phyloP scores from a whole-genome alignment of 2,329 filamentous ascomycete genomes.

The Cladosporium sp. region DNA sequence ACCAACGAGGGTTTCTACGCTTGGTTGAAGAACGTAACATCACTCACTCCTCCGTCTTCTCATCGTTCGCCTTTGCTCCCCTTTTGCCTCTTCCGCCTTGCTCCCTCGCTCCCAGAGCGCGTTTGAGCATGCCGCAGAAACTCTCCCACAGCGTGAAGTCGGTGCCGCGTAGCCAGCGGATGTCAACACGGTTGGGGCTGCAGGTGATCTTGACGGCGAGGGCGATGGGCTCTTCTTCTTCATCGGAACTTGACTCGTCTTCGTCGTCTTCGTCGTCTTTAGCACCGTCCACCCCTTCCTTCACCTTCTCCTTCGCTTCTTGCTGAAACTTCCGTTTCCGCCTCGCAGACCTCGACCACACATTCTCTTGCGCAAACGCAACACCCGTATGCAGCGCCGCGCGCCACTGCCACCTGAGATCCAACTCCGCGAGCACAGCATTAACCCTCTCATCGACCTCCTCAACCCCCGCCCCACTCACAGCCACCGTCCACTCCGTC shows the following conservation, averaged over 20 bases:
- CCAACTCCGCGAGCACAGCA: conserved; percentile 56
- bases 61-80: not conserved
- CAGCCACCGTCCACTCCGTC: conserved; percentile 51
- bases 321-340: conserved; percentile 52
- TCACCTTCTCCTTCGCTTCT: conserved; percentile 39
- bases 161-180: conserved; percentile 74
- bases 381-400: conserved; percentile 55
- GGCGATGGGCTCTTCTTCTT: conserved; percentile 38
- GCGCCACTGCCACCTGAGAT: conserved; percentile 69
- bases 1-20: not conserved
- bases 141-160: conserved; percentile 80
- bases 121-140: conserved; percentile 76
- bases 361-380: conserved; percentile 68
- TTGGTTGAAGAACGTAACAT: not conserved
- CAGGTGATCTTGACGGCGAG: conserved; percentile 47
- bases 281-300: conserved; percentile 26
- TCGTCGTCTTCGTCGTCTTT: conserved; percentile 23
- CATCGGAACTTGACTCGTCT: conserved; percentile 25
- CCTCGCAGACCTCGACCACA: conserved; percentile 76
- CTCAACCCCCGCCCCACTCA: conserved; percentile 27
- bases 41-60: not conserved
- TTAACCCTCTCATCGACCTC: conserved; percentile 45
- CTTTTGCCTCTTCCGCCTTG: not conserved
- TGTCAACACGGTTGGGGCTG: conserved; percentile 43
- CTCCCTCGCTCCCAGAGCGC: conserved; percentile 25